phyloP scores from a whole-genome alignment of 2,329 filamentous ascomycete genomes.

The Diaporthe ampelina region DNA sequence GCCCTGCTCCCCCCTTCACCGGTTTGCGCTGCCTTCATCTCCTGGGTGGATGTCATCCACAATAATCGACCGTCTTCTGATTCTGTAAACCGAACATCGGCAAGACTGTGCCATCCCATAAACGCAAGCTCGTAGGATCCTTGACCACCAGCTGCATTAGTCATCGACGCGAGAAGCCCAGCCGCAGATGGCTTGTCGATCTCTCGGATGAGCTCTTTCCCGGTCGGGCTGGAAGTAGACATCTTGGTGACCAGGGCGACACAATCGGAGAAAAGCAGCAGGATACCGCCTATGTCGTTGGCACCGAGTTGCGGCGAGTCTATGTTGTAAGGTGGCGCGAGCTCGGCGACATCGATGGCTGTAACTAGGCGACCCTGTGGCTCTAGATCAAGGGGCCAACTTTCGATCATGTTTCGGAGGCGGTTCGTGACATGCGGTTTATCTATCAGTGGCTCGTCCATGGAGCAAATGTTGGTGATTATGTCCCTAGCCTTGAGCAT shows the following conservation, averaged over 20 bases:
- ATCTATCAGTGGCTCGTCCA: conserved; percentile 80
- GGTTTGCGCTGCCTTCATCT: conserved; percentile 69
- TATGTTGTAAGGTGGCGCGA: conserved; percentile 76
- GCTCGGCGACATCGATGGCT: conserved; percentile 83
- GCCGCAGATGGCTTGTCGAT: conserved; percentile 83
- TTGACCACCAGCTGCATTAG: conserved; percentile 71
- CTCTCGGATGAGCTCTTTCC: conserved; percentile 84
- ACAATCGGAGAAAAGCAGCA: conserved; percentile 88
- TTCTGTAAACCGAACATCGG: conserved; percentile 80
- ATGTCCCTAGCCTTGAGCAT: conserved; percentile 93
- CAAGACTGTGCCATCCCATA: conserved; percentile 77
- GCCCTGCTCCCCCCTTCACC: conserved; percentile 63
- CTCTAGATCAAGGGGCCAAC: conserved; percentile 80
- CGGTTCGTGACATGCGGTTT: conserved; percentile 81
- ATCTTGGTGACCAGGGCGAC: conserved; percentile 83
- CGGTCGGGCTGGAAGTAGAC: conserved; percentile 72
- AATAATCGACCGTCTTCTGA: conserved; percentile 74
- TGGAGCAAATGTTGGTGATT: conserved; percentile 95
- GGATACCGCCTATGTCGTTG: conserved; percentile 73
- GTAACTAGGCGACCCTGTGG: conserved; percentile 84
- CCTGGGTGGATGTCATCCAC: conserved; percentile 76
- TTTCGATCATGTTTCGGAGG: conserved; percentile 81
- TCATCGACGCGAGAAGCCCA: conserved; percentile 73
- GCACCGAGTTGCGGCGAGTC: conserved; percentile 56
- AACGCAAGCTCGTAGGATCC: conserved; percentile 81